These are phyloP conservation scores for Tetramitus jugosus DNA, from an alignment of 208 protist genomes.

Conservation along the genomic window DNA sequence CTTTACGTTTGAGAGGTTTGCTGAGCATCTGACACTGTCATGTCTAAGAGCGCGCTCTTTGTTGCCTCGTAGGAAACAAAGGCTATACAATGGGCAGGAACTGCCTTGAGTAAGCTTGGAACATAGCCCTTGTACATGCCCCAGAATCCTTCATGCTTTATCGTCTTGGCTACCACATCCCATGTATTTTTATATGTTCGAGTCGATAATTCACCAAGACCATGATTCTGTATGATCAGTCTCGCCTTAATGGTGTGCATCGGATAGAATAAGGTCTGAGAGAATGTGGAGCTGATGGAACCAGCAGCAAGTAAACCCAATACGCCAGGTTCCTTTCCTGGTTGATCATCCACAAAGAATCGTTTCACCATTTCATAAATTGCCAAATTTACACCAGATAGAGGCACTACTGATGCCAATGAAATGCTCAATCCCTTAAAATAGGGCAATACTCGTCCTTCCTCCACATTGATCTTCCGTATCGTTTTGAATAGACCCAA, in stretches of 20 bases:
- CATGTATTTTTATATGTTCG: too few relatives aligned
- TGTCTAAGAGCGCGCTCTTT: too few relatives aligned
- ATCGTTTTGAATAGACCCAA: not conserved
- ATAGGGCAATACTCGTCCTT: not conserved
- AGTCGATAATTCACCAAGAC: too few relatives aligned
- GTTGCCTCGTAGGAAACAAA: not conserved
- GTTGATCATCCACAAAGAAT: not conserved
- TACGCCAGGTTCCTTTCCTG: not conserved
- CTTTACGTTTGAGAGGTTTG: too few relatives aligned
- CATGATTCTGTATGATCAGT: not conserved
- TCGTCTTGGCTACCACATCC: not conserved
- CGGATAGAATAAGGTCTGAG: not conserved
- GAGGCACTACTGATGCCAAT: not conserved
- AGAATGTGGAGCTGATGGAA: not conserved
- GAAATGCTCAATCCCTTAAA: not conserved
- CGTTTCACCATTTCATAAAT: not conserved
- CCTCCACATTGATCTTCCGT: not conserved
- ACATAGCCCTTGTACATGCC: slow-evolving; percentile 1
- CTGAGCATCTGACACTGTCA: too few relatives aligned
- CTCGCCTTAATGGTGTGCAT: not conserved
- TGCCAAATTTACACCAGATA: not conserved
- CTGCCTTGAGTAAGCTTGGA: not conserved
- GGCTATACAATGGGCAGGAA: not conserved
- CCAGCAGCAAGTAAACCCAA: not conserved
- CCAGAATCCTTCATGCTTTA: not conserved